Conservation (phyloP, 192 early-diverging fungal species). For the Podila horticola region DNA sequence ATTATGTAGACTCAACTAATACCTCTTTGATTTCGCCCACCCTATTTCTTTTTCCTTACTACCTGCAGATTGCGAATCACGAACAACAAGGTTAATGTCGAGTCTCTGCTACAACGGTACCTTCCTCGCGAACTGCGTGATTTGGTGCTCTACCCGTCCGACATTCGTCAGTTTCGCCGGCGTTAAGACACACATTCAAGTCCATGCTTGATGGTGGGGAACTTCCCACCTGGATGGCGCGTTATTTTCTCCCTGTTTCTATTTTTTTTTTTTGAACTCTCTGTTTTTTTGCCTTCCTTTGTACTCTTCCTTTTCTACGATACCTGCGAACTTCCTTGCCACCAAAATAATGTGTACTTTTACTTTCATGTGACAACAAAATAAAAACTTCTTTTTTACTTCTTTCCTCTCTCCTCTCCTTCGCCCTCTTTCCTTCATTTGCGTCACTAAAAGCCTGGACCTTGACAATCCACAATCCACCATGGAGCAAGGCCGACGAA, state of each 20-base stretch:
- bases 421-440: background rate
- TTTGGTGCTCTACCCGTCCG: constrained; percentile 36
- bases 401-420: no score
- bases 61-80: constrained; percentile 30
- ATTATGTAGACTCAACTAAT: no score
- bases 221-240: no score
- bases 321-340: background rate
- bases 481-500: background rate
- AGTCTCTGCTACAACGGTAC: constrained; percentile 44
- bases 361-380: background rate
- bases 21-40: no score
- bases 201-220: background rate
- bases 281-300: background rate
- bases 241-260: background rate
- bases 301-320: background rate
- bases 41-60: background rate
- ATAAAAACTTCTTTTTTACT: no score
- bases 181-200: background rate
- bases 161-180: constrained; percentile 23
- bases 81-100: constrained; percentile 42
- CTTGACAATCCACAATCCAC: background rate
- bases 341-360: background rate
- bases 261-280: background rate
- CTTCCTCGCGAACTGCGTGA: constrained; percentile 52
- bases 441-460: background rate